Evolutionary conservation across 2,329 filamentous ascomycete genomes (phyloP).

Genomic region (Pseudopithomyces chartarum): DNA sequence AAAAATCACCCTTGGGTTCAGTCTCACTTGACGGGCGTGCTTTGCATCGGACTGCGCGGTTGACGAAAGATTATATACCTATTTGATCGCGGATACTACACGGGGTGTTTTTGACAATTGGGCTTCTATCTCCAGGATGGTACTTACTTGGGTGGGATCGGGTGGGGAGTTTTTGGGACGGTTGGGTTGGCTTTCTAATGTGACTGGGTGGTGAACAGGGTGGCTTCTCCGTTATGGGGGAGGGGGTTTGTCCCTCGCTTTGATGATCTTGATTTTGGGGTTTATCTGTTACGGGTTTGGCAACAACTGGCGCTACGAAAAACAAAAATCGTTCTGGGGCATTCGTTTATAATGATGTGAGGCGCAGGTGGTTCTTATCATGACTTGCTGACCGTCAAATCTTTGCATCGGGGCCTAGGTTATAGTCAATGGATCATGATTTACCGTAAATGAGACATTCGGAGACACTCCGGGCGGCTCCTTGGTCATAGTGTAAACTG

Average conservation of each 20-base stretch:
- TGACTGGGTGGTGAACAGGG: constrained; percentile 14
- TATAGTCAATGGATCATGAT: too few relatives aligned
- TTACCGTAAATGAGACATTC: too few relatives aligned
- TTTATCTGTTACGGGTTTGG: constrained; percentile 17
- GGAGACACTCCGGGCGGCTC: too few relatives aligned
- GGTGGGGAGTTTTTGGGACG: constrained; percentile 31
- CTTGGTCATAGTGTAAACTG: too few relatives aligned
- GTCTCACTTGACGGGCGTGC: constrained; percentile 36
- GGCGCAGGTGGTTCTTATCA: not conserved
- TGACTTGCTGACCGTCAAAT: too few relatives aligned
- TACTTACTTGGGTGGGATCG: constrained; percentile 10
- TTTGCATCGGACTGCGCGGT: constrained; percentile 32
- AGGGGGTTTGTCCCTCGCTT: constrained; percentile 22
- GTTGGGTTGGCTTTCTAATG: constrained; percentile 18
- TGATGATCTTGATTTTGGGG: constrained; percentile 23
- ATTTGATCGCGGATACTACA: constrained; percentile 29
- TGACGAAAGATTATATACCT: constrained; percentile 34
- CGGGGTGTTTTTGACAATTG: constrained; percentile 34
- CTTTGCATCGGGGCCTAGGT: too few relatives aligned
- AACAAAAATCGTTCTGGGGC: constrained; percentile 9
- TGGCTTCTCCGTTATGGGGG: constrained; percentile 19
- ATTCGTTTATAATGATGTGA: not conserved
- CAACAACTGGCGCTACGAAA: constrained; percentile 11
- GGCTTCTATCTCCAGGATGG: constrained; percentile 3
- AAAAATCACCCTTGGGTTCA: constrained; percentile 38